A percentile compares a stretch with the other conserved stretches of the same genome.
Conservation (phyloP, 139 green algal species). For the Closterium sp. region DNA sequence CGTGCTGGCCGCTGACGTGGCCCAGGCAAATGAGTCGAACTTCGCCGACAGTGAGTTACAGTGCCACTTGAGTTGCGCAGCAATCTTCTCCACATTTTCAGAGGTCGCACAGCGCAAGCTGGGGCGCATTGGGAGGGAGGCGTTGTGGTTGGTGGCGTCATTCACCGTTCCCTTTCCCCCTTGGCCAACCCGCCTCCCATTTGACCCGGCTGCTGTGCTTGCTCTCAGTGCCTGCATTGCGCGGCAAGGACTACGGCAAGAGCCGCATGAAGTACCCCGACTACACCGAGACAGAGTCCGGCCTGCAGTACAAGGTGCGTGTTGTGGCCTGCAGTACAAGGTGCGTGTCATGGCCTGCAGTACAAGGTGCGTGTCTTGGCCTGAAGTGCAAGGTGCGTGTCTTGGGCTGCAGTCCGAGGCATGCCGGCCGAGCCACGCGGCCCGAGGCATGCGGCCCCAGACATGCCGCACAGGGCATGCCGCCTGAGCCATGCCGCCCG, state of each 20-base stretch:
- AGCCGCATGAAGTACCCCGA: slow-evolving; percentile 56
- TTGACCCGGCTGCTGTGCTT: too few species aligned
- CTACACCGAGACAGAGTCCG: slow-evolving; percentile 50
- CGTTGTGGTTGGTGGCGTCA: too few species aligned
- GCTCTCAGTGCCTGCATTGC: slow-evolving; percentile 48
- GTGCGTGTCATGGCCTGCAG: not conserved
- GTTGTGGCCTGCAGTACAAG: not conserved
- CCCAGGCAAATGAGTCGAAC: not conserved
- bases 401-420: not conserved
- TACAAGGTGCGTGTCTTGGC: not conserved
- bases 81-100: too few species aligned
- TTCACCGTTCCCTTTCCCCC: too few species aligned
- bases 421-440: not conserved
- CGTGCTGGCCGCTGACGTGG: not conserved
- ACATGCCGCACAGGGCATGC: too few species aligned
- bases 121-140: too few species aligned
- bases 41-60: not conserved
- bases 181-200: not conserved
- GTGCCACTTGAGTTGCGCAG: too few species aligned
- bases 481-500: too few species aligned
- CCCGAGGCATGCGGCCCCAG: too few species aligned
- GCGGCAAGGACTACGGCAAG: slow-evolving; percentile 91
- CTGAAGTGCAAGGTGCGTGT: not conserved
- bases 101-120: too few species aligned
- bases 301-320: slow-evolving; percentile 57